These are phyloP conservation scores for Aspergillus unguis DNA, from an alignment of 2,329 filamentous ascomycete species.

Conservation along the genomic window DNA sequence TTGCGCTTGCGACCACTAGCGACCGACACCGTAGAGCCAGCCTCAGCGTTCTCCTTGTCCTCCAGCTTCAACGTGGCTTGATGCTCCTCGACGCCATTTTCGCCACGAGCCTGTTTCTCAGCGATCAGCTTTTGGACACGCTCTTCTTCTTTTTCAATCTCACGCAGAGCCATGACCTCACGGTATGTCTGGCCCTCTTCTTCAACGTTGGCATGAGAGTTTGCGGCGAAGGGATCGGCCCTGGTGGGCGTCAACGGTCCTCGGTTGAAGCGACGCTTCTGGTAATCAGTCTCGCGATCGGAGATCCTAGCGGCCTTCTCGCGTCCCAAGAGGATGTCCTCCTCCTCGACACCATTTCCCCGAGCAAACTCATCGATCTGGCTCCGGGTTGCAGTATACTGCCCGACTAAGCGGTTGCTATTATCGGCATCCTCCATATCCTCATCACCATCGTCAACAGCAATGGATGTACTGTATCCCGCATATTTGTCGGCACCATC, in stretches of 20 bases:
- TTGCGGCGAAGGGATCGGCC: slow-evolving; percentile 78
- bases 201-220: slow-evolving; percentile 63
- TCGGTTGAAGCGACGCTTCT: slow-evolving; percentile 90
- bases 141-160: slow-evolving; percentile 90
- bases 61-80: slow-evolving; percentile 69
- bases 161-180: slow-evolving; percentile 84
- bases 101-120: slow-evolving; percentile 64
- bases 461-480: slow-evolving; percentile 87
- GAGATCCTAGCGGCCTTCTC: slow-evolving; percentile 89
- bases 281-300: slow-evolving; percentile 94
- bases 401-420: slow-evolving; percentile 78
- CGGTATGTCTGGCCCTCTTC: slow-evolving; percentile 78
- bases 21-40: slow-evolving; percentile 63
- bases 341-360: slow-evolving; percentile 82
- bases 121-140: slow-evolving; percentile 76
- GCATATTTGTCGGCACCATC: slow-evolving; percentile 76
- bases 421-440: slow-evolving; percentile 73
- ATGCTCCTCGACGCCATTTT: slow-evolving; percentile 62
- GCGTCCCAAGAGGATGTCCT: slow-evolving; percentile 78
- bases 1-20: slow-evolving; percentile 74
- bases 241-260: slow-evolving; percentile 74
- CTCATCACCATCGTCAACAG: slow-evolving; percentile 72
- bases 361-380: slow-evolving; percentile 93
- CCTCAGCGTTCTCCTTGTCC: slow-evolving; percentile 70
- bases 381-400: slow-evolving; percentile 88